phyloP scores from a whole-genome alignment of 2,329 filamentous ascomycete species.

The Calycina marina region DNA sequence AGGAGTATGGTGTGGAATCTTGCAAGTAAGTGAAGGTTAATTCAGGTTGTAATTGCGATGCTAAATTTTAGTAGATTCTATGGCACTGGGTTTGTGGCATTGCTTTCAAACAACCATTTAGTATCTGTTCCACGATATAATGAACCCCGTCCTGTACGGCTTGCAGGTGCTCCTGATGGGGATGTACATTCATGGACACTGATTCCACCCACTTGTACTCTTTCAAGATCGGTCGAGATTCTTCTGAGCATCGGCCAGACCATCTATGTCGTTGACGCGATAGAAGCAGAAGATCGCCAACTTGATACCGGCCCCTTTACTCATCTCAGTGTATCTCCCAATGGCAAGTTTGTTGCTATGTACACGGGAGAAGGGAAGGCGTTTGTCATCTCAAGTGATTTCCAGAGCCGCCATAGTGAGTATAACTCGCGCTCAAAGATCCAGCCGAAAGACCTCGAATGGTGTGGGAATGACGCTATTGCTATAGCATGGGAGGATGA shows the following conservation, averaged over 20 bases:
- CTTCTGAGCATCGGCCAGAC: slow-evolving; percentile 74
- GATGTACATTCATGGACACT: slow-evolving; percentile 79
- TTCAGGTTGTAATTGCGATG: background rate
- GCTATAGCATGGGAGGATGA: slow-evolving; percentile 97
- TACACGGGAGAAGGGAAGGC: slow-evolving; percentile 76
- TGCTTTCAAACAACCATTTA: slow-evolving; percentile 77
- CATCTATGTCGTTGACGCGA: slow-evolving; percentile 73
- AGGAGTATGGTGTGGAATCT: slow-evolving; percentile 74
- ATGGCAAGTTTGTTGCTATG: slow-evolving; percentile 75
- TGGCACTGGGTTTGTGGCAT: slow-evolving; percentile 77
- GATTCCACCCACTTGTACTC: slow-evolving; percentile 73
- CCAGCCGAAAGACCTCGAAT: slow-evolving; percentile 74
- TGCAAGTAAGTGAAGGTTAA: slow-evolving; percentile 37
- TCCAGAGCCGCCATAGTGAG: slow-evolving; percentile 82
- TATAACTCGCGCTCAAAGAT: slow-evolving; percentile 81
- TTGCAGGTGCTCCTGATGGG: slow-evolving; percentile 64
- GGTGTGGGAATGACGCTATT: slow-evolving; percentile 92
- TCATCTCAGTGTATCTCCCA: slow-evolving; percentile 81
- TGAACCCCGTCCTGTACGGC: slow-evolving; percentile 73
- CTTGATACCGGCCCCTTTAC: slow-evolving; percentile 86
- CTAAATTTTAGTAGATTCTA: slow-evolving; percentile 46
- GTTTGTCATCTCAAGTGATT: slow-evolving; percentile 90
- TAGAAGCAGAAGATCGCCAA: slow-evolving; percentile 80
- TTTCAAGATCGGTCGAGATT: slow-evolving; percentile 87
- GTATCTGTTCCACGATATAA: slow-evolving; percentile 79